Evolutionary conservation across 192 early-diverging fungal species (phyloP).

Genomic region (Borealophlyctis nickersoniae): DNA sequence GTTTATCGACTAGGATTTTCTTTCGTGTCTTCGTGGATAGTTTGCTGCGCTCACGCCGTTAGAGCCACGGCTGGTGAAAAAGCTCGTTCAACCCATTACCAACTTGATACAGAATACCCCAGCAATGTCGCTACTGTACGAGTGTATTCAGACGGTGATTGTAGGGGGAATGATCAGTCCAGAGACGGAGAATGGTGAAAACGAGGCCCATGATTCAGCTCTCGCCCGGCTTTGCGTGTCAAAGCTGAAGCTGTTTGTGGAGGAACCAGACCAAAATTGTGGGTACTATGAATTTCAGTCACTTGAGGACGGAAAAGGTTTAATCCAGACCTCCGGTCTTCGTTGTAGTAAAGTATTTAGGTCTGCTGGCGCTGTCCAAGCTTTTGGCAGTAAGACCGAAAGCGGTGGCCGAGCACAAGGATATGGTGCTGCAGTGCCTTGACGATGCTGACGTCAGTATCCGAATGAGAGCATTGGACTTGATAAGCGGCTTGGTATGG

Average conservation of each 20-base stretch:
- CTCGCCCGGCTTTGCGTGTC: constrained; percentile 79
- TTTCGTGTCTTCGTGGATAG: no score
- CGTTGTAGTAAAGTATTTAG: constrained; percentile 81
- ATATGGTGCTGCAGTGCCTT: constrained; percentile 81
- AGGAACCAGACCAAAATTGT: constrained; percentile 89
- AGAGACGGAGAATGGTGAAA: constrained; percentile 48
- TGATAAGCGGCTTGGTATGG: constrained; percentile 81
- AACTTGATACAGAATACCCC: constrained; percentile 80
- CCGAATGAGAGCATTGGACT: constrained; percentile 80
- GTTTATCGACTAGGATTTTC: constrained; percentile 20
- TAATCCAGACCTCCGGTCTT: background rate
- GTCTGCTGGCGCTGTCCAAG: constrained; percentile 79
- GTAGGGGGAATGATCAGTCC: constrained; percentile 80
- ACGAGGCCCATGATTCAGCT: constrained; percentile 42
- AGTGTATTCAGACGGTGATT: constrained; percentile 93
- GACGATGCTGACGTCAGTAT: constrained; percentile 92
- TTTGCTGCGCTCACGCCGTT: constrained; percentile 88
- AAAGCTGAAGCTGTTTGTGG: constrained; percentile 79
- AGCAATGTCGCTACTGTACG: constrained; percentile 97
- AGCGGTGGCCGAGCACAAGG: constrained; percentile 75
- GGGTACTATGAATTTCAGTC: constrained; percentile 30
- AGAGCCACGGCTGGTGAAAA: constrained; percentile 90
- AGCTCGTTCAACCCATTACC: constrained; percentile 79
- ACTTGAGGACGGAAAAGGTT: background rate
- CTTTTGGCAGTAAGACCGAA: constrained; percentile 82